Percentiles rank a stretch among this genome's conserved stretches.
Conservation (phyloP, 1,284 basidiomycete species). For the Fomitopsis pinicola region DNA sequence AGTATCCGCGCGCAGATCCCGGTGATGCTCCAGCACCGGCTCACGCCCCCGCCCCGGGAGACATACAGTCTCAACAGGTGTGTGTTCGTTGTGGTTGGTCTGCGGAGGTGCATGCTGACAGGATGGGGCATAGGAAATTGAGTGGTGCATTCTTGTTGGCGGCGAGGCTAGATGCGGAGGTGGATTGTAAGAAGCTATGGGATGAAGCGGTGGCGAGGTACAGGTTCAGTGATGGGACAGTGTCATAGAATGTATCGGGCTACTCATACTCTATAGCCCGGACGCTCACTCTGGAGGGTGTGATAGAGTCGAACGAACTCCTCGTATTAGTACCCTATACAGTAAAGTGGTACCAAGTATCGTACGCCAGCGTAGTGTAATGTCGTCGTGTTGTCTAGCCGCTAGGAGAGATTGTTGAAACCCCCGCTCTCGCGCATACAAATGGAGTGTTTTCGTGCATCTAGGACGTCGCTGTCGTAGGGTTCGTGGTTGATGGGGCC, state of each 20-base stretch:
- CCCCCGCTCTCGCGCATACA: no score
- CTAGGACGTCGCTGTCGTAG: neutral
- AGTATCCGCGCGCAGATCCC: constrained; percentile 83
- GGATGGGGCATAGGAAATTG: constrained; percentile 61
- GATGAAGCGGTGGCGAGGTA: constrained; percentile 46
- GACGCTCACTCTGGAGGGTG: no score
- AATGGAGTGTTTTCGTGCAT: neutral
- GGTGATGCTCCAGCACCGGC: constrained; percentile 83
- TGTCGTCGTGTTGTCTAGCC: neutral
- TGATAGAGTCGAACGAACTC: neutral
- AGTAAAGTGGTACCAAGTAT: neutral
- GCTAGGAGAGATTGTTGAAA: neutral
- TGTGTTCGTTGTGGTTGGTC: constrained; percentile 16
- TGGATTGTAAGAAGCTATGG: constrained; percentile 78
- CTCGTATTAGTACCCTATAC: neutral
- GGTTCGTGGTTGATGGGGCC: neutral
- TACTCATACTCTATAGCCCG: neutral
- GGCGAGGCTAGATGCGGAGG: constrained; percentile 71
- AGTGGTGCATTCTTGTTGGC: constrained; percentile 94
- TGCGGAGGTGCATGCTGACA: neutral
- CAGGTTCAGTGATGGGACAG: constrained; percentile 8
- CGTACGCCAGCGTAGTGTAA: neutral
- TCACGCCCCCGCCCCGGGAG: constrained; percentile 91
- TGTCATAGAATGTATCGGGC: neutral
- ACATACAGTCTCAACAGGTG: constrained; percentile 92